Conservation (phyloP, 1,284 basidiomycete species). For the Ceratobasidium sp. region DNA sequence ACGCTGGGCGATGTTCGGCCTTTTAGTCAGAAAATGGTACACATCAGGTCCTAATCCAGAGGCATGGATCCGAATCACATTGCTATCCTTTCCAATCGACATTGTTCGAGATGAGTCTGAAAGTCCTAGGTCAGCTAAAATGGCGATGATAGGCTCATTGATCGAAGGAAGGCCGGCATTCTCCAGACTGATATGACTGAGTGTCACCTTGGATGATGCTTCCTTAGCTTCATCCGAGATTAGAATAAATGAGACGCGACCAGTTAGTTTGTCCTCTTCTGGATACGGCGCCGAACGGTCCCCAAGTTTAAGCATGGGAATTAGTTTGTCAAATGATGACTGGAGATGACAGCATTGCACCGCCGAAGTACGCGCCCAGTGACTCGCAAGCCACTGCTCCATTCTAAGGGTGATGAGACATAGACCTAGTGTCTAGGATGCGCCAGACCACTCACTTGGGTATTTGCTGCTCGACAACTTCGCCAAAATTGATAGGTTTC, state of each 20-base stretch:
- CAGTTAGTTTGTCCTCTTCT: not conserved
- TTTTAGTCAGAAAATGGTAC: not conserved
- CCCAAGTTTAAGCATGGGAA: conserved; percentile 1
- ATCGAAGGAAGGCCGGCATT: not conserved
- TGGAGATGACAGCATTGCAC: conserved; percentile 1
- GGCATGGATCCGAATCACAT: not conserved
- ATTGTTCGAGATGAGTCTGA: not conserved
- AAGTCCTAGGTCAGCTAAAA: not conserved
- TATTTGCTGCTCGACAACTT: not conserved
- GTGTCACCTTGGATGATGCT: not conserved
- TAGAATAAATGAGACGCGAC: not conserved
- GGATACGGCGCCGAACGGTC: not conserved
- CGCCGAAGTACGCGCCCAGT: not conserved
- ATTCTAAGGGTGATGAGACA: not conserved
- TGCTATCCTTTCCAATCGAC: not conserved
- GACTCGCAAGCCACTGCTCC: not conserved
- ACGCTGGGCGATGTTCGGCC: too few species aligned
- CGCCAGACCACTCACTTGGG: not conserved
- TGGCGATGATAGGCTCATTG: not conserved
- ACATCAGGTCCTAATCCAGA: not conserved
- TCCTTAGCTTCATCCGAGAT: not conserved
- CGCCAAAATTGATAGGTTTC: not conserved
- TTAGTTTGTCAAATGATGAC: not conserved
- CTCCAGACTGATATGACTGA: not conserved
- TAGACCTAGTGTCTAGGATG: not conserved